Base-by-base conservation (phyloP, 495 filamentous ascomycete genomes). In the Tuber borchii region DNA sequence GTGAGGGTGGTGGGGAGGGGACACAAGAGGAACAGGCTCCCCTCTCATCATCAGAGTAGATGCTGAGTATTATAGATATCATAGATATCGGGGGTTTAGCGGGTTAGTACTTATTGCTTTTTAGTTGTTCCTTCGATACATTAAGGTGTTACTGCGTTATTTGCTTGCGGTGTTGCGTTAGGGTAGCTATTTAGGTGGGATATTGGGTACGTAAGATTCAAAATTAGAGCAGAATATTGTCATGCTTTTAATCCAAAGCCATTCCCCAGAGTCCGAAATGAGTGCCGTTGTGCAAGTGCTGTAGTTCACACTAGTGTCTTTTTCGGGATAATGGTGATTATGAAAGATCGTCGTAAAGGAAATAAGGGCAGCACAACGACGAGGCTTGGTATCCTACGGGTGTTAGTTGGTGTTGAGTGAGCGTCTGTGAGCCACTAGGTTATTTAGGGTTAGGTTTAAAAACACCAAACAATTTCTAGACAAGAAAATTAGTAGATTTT, bases 1-100 rank as follows among this genome's bases (percentile, higher is more conserved):
- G 51, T 17, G 76, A 48, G 17, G 77, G 44, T 9, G 45, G 20
- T 31, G 44, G 2, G 37, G 70, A 80, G 26, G 78, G 43, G 34
- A 73, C 34, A 14, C 40, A 0, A 16, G 77, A n/a, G 71, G 72
- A 71, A 20, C 17, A 42, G 19, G 17, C 31, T 20, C 71, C 34
- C 7, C 37, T 72, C 34, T 48, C 34, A 12, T 26, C 70, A 71
- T 48, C 31, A 19, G 20, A 9, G 26, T 43, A 72, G 17, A 37
- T 51, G 1, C 2, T 72, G 42, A 12, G 31, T 65, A 16, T 34
- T 34, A 65, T 65, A 26, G 56, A 65, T 65, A 31, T 34, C 14
- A 34, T 34, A 34, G 56, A 17, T 34, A 17, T 12, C 14, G 5
- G 34, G 56, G 26, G 56, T 65, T 65, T 65, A 26, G 56, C 26